Base-by-base conservation (phyloP, 768 basidiomycete species). In the Arthromyces matolae region DNA sequence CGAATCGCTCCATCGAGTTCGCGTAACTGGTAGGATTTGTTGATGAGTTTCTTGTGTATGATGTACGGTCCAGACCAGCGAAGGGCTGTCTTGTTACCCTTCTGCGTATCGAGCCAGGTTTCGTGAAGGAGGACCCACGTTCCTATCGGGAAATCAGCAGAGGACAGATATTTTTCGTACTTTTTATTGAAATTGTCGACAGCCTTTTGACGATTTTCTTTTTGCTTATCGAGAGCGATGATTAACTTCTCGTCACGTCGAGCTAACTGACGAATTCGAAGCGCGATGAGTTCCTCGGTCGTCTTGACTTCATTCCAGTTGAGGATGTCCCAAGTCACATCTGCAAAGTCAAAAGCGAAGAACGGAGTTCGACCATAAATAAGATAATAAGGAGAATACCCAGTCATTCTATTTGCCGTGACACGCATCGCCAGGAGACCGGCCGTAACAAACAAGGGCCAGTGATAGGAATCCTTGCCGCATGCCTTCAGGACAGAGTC, bases 101-200 rank as follows among this genome's bases (percentile, higher is more conserved):
- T 59, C 42, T 62, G 64, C 0, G 51, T 44, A 39, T 67, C 64
- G 0, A 67, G 38, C 50, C 57, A 55, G 0, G 63, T 62, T 50
- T 69, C 61, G 19, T 63, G 62, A 0, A 63, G 20, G 9, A 65
- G 56, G 0, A 69, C 68, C 55, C 60, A 67, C 27, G 60, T 62
- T 0, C 66, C 65, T 1, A 45, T 32, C 9, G 57, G 45, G 29
- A 58, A 64, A 13, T 57, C 50, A 5, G 45, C 31, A 28, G 55
- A 52, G 14, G 56, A 41, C 10, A 59, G 51, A 16, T 48, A 28
- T 18, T 41, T 44, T n/a, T 39, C 43, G 22, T 56, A 40, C 14
- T 47, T 54, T 5, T 12, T 13, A 38, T 38, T 38, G 22, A 38
- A 38, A n/a, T 13, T 8, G 6, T 63, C 52, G 14, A 62, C 55